Base-by-base conservation (phyloP, 2,329 filamentous ascomycete species). In the Diaporthe destruens region DNA sequence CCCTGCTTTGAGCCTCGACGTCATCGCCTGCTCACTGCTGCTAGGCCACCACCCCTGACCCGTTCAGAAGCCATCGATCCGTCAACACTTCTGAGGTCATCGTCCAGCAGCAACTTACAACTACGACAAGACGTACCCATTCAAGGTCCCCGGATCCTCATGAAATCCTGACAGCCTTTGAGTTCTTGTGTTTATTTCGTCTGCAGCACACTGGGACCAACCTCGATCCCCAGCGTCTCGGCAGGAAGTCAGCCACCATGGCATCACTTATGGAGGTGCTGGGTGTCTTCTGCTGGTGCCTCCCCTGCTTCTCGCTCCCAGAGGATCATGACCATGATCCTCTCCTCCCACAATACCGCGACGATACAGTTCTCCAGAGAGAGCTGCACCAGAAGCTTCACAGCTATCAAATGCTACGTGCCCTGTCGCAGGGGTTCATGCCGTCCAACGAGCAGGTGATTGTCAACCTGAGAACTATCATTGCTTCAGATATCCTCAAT, bases 341-440 rank as follows among this genome's bases (percentile, higher is more conserved):
- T 75, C 87, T 98, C 71, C 90, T 98, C 63, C 93, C 95, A 72
- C 92, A 91, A 78, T 96, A 96, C 86, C 87, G 91, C 78, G 92
- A 97, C 81, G 94, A 96, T 78, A 97, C 95, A 0, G 84, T 87
- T 42, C 85, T 95, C 69, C 94, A 98, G 87, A 87, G 91, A 61
- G 87, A 91, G 77, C 87, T 97, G 72, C 94, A 96, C 79, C 91
- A 96, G 81, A 98, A 98, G 86, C 88, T 98, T 74, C 96, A 98
- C 83, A 92, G 92, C 34, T 98, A 98, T 80, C 94, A 98, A 85
- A 97, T 98, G 92, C 80, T 95, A 36, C 89, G 93, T 69, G 96
- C 96, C 70, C 81, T 98, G 12, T 89, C 89, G 1, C 90, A 94
- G 78, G 96, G 96, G 7, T 98, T 91, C 82, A 95, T 98, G 93